These are phyloP conservation scores for Rhizophagus prolifer DNA, from an alignment of 192 early-diverging fungal species.

Conservation along the genomic window DNA sequence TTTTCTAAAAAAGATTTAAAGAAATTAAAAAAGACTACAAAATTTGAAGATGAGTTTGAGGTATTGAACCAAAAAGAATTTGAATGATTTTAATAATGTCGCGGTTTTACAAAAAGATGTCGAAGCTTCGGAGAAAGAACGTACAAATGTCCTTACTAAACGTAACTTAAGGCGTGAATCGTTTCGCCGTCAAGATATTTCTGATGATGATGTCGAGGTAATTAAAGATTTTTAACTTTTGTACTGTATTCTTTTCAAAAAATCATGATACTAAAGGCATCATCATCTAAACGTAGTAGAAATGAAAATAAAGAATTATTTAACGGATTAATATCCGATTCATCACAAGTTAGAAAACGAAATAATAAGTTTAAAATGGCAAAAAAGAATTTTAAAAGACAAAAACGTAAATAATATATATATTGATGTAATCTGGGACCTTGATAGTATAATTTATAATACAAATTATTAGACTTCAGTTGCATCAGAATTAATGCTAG, in stretches of 20 bases:
- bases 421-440: neutral
- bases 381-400: conserved; percentile 5
- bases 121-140: conserved; percentile 44
- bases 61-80: conserved; percentile 48
- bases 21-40: conserved; percentile 54
- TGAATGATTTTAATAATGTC: conserved; percentile 57
- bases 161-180: conserved; percentile 41
- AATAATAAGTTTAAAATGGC: conserved; percentile 1
- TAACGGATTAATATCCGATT: conserved; percentile 39
- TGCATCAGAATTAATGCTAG: too few species aligned
- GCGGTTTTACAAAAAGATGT: conserved; percentile 49
- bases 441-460: too few species aligned
- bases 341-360: conserved; percentile 18
- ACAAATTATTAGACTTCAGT: too few species aligned
- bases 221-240: neutral
- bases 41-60: conserved; percentile 85
- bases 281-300: neutral
- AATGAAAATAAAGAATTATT: conserved; percentile 32
- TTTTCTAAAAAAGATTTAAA: conserved; percentile 76
- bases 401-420: neutral
- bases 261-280: conserved; percentile 1
- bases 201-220: conserved; percentile 33
- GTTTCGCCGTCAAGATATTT: conserved; percentile 34
- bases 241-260: neutral
- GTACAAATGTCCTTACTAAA: conserved; percentile 47